These are phyloP conservation scores for Musa schizocarpa DNA, from an alignment of 176 grass and related monocot species.

Conservation along the genomic window DNA sequence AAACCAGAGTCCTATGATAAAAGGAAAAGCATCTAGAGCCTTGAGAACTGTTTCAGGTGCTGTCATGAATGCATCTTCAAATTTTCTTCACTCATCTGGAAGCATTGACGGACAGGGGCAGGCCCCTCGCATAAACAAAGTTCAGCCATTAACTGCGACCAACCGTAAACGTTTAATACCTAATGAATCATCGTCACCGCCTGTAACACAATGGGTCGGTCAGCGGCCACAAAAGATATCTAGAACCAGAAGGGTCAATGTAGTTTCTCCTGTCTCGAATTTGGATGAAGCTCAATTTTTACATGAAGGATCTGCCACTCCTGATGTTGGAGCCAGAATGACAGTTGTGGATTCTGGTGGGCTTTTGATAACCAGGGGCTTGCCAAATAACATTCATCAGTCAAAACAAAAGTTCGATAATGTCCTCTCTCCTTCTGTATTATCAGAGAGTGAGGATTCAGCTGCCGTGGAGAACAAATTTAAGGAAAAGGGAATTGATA, in stretches of 20 bases:
- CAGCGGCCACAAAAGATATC: conserved; percentile 74
- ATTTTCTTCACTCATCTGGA: conserved; percentile 42
- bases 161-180: conserved; percentile 50
- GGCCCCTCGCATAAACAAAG: conserved; percentile 40
- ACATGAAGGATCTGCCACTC: conserved; percentile 42
- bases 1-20: conserved; percentile 40
- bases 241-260: conserved; percentile 63
- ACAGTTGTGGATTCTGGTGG: conserved; percentile 19
- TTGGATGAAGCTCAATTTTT: conserved; percentile 47
- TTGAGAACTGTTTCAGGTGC: conserved; percentile 43
- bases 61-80: conserved; percentile 47
- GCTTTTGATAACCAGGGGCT: conserved; percentile 20
- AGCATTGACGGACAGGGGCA: conserved; percentile 58
- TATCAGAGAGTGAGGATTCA: conserved; percentile 64
- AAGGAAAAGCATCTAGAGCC: conserved; percentile 77
- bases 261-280: conserved; percentile 88
- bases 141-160: conserved; percentile 35
- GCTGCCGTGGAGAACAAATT: conserved; percentile 38
- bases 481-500: conserved; percentile 54
- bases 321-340: conserved; percentile 44
- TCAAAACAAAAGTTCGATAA: conserved; percentile 21
- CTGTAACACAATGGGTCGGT: conserved; percentile 62
- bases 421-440: conserved; percentile 46
- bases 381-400: conserved; percentile 27
- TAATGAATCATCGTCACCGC: conserved; percentile 51